Evolutionary conservation across 1,284 basidiomycete genomes (phyloP), one percentile per base, ranked within the genome.

Genomic region (Exobasidium rhododendri): DNA sequence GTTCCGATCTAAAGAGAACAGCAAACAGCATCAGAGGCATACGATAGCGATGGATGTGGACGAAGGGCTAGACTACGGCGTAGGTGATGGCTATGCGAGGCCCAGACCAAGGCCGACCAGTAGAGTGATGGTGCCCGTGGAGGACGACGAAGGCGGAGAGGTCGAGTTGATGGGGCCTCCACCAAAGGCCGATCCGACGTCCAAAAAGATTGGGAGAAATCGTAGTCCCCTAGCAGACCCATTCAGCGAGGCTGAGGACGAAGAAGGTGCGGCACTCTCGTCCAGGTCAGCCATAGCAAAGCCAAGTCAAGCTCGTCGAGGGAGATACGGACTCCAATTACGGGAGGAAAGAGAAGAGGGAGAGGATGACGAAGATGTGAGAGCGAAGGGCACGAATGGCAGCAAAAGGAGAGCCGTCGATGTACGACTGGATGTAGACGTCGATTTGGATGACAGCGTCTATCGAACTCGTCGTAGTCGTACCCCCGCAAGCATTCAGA

Each of bases 31-130:
- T 40, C 11, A 32, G 28, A 56, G 56, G 13, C 47, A 49, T 0
- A 50, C 59, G 35, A 49, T 71, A 7, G 56, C 53, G 1, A 43
- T 71, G 61, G 58, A 62, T 24, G 40, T 70, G 20, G 59, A 62
- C 4, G 63, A 70, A 45, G 57, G 60, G 24, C 58, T 64, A 30
- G 63, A 69, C 43, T 69, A 65, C 40, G 69, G 67, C 2, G 29
- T 65, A 11, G 69, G 69, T 13, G 52, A 56, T 17, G 52, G 56
- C 40, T 43, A 56, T 28, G 50, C 17, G 14, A 55, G 20, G 32
- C 35, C 35, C 17, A 7, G 35, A 40, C 35, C 35, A 14, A 13
- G 30, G 4, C 28, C 47, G 3, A n/a, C 47, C 11, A 22, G 11
- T 17, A 26, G n/a, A 24, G 22, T 14, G 30, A 20, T 20, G 26